These are phyloP conservation scores for Sanchytrium tribonematis DNA, from an alignment of 371 early-diverging fungal genomes.

Conservation along the genomic window DNA sequence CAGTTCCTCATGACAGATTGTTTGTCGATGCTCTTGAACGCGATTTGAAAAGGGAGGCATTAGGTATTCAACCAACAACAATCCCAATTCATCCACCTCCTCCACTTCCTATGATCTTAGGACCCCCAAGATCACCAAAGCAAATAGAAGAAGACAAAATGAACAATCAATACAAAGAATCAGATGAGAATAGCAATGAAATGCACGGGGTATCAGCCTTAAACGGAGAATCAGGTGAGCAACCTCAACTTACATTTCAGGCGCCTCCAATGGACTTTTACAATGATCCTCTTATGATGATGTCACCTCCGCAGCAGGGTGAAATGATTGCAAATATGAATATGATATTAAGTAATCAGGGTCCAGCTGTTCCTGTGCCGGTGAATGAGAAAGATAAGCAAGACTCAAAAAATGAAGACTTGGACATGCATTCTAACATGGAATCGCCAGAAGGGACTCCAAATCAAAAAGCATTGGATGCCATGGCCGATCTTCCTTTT, in stretches of 20 bases:
- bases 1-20: constrained; percentile 85
- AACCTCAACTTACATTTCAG: neutral
- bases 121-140: neutral
- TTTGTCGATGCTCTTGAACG: constrained; percentile 95
- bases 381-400: neutral
- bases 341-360: neutral
- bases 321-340: constrained; percentile 1
- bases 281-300: neutral
- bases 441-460: neutral
- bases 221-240: neutral
- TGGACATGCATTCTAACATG: neutral
- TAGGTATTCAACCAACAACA: constrained; percentile 52
- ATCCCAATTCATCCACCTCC: constrained; percentile 4
- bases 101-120: neutral
- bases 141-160: constrained; percentile 1
- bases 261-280: neutral
- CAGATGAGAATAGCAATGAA: neutral
- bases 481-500: neutral
- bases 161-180: neutral
- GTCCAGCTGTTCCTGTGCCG: neutral
- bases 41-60: constrained; percentile 80
- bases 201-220: neutral
- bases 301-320: neutral
- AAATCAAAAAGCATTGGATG: neutral
- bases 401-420: neutral